A percentile compares a stretch with the other conserved stretches of the same genome.
phyloP scores from a whole-genome alignment of 805 yeast species.

The Naumovozyma castellii region DNA sequence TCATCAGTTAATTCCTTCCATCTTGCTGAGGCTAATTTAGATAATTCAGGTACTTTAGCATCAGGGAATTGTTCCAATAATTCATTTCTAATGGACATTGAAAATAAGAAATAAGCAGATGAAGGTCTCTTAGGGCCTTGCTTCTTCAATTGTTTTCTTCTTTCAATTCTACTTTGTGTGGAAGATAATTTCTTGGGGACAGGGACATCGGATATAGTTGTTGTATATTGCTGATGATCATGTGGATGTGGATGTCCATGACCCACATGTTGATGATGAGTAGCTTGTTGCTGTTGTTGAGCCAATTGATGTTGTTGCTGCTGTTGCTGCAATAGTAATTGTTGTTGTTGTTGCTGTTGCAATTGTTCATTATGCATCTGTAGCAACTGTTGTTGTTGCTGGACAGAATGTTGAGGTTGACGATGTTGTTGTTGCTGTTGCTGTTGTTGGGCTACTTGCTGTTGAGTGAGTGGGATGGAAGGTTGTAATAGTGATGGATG shows the following conservation, averaged over 20 bases:
- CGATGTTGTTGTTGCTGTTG: constrained; percentile 5
- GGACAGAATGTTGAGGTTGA: constrained; percentile 2
- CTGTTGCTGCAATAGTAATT: background rate
- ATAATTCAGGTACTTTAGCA: constrained; percentile 32
- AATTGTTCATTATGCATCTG: no score
- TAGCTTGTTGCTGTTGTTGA: constrained; percentile 9
- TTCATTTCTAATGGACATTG: constrained; percentile 28
- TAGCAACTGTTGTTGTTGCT: constrained; percentile 1
- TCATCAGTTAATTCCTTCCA: constrained; percentile 77
- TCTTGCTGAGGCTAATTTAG: constrained; percentile 72
- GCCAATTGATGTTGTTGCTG: constrained; percentile 8
- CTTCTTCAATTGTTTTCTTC: constrained; percentile 28
- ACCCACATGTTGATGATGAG: constrained; percentile 1
- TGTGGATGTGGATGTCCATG: background rate
- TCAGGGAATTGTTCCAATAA: constrained; percentile 27
- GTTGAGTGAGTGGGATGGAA: constrained; percentile 4
- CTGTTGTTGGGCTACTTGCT: constrained; percentile 3
- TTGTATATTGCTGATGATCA: constrained; percentile 5
- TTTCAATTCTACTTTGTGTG: constrained; percentile 30
- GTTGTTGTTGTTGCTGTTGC: background rate
- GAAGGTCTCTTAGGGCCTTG: constrained; percentile 33
- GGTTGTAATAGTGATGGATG: constrained; percentile 13
- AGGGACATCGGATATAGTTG: constrained; percentile 5
- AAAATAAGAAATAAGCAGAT: constrained; percentile 31
- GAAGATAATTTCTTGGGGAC: constrained; percentile 27